phyloP scores from a whole-genome alignment of 208 protist genomes.

The Wallacemonas collosoma region DNA sequence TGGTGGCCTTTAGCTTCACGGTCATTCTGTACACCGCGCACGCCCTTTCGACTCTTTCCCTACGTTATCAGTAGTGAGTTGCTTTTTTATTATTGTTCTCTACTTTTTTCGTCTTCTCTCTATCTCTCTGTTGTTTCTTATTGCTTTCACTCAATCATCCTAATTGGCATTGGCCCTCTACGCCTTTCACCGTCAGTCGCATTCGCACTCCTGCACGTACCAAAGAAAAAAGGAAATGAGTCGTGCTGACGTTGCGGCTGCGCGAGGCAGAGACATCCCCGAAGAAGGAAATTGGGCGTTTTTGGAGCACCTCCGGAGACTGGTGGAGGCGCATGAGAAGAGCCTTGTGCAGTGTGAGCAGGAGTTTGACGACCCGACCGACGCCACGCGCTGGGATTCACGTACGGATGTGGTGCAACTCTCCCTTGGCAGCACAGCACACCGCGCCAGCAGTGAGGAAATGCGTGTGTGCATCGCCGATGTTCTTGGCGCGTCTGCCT shows the following conservation, averaged over 20 bases:
- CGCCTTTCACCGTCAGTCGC: not conserved
- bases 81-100: constrained; percentile 1
- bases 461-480: constrained; percentile 44
- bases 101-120: constrained; percentile 13
- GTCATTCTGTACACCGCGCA: not conserved
- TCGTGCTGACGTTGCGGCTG: not conserved
- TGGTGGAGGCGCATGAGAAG: constrained; percentile 57
- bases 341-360: constrained; percentile 57
- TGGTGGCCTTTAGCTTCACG: too few species aligned
- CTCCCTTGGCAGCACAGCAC: constrained; percentile 27
- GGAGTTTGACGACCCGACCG: constrained; percentile 43
- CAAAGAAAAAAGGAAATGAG: constrained; percentile 6
- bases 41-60: not conserved
- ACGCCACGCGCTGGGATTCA: constrained; percentile 52
- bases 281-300: constrained; percentile 9
- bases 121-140: not conserved
- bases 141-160: too few species aligned
- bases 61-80: not conserved
- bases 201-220: not conserved
- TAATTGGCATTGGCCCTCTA: not conserved
- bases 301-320: constrained; percentile 30
- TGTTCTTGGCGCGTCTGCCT: constrained; percentile 26
- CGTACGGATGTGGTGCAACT: constrained; percentile 43
- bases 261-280: not conserved
- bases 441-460: constrained; percentile 19